These are phyloP conservation scores for Leccinum fuscescens DNA, from an alignment of 1,284 basidiomycete genomes.

Conservation along the genomic window DNA sequence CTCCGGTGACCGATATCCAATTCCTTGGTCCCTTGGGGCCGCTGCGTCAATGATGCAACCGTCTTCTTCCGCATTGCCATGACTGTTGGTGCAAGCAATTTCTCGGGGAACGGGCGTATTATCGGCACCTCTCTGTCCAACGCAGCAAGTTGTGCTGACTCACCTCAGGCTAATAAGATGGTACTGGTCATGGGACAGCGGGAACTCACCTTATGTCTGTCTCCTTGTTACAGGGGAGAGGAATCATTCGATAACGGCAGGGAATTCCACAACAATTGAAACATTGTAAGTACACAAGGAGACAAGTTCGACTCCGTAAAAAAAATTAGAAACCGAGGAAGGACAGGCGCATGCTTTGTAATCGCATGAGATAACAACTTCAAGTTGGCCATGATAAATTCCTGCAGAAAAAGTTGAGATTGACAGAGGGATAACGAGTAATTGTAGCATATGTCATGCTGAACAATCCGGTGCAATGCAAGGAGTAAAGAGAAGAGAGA, in stretches of 20 bases:
- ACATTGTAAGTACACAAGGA: constrained; percentile 6
- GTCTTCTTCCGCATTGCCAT: neutral
- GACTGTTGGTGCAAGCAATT: neutral
- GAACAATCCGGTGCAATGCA: constrained; percentile 18
- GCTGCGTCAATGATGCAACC: no score
- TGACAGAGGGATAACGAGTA: constrained; percentile 12
- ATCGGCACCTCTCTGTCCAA: neutral
- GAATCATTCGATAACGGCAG: neutral
- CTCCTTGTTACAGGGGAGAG: neutral
- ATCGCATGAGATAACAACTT: constrained; percentile 15
- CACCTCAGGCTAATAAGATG: constrained; percentile 7
- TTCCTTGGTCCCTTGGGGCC: neutral
- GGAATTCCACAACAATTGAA: constrained; percentile 3
- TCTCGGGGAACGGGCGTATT: constrained; percentile 5
- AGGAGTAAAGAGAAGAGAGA: neutral
- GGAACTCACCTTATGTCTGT: constrained; percentile 16
- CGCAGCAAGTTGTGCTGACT: constrained; percentile 13
- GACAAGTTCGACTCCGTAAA: constrained; percentile 9
- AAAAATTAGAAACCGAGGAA: constrained; percentile 15
- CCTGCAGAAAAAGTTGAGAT: constrained; percentile 16
- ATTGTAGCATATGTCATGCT: constrained; percentile 15
- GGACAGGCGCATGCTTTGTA: constrained; percentile 14
- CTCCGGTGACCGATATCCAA: neutral
- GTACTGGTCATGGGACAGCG: neutral
- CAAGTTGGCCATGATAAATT: constrained; percentile 14